Base-by-base conservation (phyloP, 2,329 filamentous ascomycete species). In the Clarireedia paspali region DNA sequence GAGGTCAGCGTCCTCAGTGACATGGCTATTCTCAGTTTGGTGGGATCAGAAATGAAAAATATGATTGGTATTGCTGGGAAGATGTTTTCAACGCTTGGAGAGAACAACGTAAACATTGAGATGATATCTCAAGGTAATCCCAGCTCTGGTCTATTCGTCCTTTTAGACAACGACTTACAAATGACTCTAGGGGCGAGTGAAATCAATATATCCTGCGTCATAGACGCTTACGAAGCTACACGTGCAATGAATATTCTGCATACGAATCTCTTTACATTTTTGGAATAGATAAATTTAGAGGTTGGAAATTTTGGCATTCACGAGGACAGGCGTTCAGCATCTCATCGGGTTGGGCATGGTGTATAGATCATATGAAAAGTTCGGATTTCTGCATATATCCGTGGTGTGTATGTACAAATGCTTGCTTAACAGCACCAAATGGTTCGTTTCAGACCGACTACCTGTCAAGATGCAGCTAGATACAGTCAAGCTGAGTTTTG, bases 201-300 rank as follows among this genome's bases (percentile, higher is more conserved):
- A 76, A 99, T 99, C 74, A 99, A 97, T 72, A 99, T 99, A 59
- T 96, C 91, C 10, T 99, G 94, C 69, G 94, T 99, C 47, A 95
- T 99, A 70, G 90, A 95, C 66, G 89, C 90, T 63, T 79, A 85
- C 62, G 91, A 97, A 69, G 91, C 94, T 23, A 90, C 91, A 64
- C 84, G 94, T 63, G 94, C 94, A 34, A 87, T 99, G 78, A 97
- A 95, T 70, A 90, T 97, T 67, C 79, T 99, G 62, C 94, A 99
- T 71, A 97, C 94, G 20, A 92, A 91, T 74, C 82, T 99, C 56
- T 97, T 99, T 70, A 96, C 91, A 1, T 97, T 96, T 73, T 78
- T 96, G 67, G 91, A 96, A 58, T 70, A 65, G 50, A 59, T 17
- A 39, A 45, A 47, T 50, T 59, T 64, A 23, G 26, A 20, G 24